These are phyloP conservation scores for Septoria petroselini DNA, from an alignment of 2,329 filamentous ascomycete genomes.

Conservation along the genomic window DNA sequence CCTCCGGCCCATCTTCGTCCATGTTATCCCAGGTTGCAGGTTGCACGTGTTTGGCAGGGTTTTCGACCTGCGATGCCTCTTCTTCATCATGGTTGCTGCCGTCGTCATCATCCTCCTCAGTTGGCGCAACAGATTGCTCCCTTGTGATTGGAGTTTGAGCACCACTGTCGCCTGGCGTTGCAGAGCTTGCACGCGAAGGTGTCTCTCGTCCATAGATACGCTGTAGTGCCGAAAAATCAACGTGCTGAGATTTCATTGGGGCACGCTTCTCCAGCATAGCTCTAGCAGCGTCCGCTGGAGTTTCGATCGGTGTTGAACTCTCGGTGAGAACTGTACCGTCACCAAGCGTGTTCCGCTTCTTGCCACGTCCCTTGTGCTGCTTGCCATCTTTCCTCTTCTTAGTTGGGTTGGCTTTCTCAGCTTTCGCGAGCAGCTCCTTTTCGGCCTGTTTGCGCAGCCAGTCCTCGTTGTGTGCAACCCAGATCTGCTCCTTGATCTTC, in stretches of 20 bases:
- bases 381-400: conserved; percentile 32
- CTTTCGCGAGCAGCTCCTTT: conserved; percentile 71
- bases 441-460: conserved; percentile 85
- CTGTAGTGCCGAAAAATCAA: conserved; percentile 49
- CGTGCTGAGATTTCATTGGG: conserved; percentile 42
- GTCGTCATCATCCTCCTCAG: conserved; percentile 9
- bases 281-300: conserved; percentile 45
- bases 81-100: conserved; percentile 9
- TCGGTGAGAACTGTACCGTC: conserved; percentile 43
- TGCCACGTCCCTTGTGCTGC: conserved; percentile 43
- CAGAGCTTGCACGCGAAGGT: conserved; percentile 21
- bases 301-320: conserved; percentile 43
- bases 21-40: conserved; percentile 13
- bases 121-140: conserved; percentile 15
- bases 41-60: conserved; percentile 14
- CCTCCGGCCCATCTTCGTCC: conserved; percentile 20
- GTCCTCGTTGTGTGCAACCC: conserved; percentile 92
- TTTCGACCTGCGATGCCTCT: conserved; percentile 7
- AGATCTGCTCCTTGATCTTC: conserved; percentile 82
- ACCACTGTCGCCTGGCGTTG: conserved; percentile 17
- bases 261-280: conserved; percentile 48
- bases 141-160: conserved; percentile 9
- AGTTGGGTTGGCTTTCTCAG: conserved; percentile 52
- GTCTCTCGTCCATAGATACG: conserved; percentile 39
- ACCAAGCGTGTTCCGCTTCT: conserved; percentile 43